phyloP scores from a whole-genome alignment of 2,329 filamentous ascomycete species.

The Chrysoporthe puriensis region DNA sequence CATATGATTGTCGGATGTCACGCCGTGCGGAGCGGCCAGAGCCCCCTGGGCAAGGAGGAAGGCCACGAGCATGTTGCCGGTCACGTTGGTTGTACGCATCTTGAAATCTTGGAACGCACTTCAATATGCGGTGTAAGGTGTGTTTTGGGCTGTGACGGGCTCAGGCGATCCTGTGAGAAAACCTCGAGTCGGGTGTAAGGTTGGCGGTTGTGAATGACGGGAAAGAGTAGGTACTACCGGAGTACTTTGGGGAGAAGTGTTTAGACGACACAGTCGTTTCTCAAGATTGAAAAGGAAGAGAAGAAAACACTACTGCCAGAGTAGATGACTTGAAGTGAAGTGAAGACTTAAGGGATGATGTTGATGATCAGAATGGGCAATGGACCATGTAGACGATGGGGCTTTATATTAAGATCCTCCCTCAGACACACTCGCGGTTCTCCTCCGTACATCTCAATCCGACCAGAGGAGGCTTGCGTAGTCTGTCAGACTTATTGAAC shows the following conservation, averaged over 20 bases:
- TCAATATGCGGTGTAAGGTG: not conserved
- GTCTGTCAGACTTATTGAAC: not conserved
- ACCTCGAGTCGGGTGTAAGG: not conserved
- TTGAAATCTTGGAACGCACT: not conserved
- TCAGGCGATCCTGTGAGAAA: not conserved
- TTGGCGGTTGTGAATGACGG: not conserved
- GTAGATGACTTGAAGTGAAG: not conserved
- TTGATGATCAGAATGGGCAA: not conserved
- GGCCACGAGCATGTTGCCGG: constrained; percentile 3
- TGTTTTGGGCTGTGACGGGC: not conserved
- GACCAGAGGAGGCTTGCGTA: not conserved
- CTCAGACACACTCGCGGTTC: not conserved
- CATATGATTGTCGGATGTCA: not conserved
- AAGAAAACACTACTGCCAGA: constrained; percentile 3
- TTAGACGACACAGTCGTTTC: not conserved
- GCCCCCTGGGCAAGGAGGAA: constrained; percentile 2
- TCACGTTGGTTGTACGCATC: constrained; percentile 9
- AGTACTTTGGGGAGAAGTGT: not conserved
- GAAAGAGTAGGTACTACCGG: not conserved
- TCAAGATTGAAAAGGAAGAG: not conserved
- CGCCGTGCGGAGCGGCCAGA: not conserved
- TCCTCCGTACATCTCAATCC: not conserved
- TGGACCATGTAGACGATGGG: no score
- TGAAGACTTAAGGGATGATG: not conserved
- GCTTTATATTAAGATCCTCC: not conserved